Evolutionary conservation across 139 green algal species (phyloP), one percentile per base, ranked within the genome.

Genomic region (Micractinium conductrix): DNA sequence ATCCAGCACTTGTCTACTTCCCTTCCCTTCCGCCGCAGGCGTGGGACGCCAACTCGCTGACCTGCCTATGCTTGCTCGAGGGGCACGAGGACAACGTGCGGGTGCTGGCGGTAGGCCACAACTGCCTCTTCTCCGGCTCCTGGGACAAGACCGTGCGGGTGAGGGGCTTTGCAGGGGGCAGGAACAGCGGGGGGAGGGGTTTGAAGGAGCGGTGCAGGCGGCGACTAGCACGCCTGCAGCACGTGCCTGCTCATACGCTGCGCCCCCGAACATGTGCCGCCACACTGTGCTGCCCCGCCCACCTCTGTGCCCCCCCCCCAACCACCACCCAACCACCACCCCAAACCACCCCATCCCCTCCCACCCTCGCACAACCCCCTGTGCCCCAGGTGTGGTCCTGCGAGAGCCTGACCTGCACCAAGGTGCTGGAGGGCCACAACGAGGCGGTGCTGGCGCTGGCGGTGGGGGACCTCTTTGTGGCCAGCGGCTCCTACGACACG

Each of bases 101-200:
- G 0, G 96, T 98, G 86, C 91, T 99, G 79, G 93, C 92, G 2
- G 92, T 95, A 4, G 93, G 92, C 22, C 87, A 92, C 26, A 78
- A 83, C 16, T 84, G 92, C 87, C 91, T 99, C 67, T 99, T 96
- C 91, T 94, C 84, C 38, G 96, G 96, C 30, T 96, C 92, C 12
- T 99, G 96, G 96, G 96, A 99, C 87, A 97, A 97, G 89, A 98
- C 93, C 67, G 96, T 99, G 67, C 89, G 95, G 63, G 91, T 97
- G 65, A 98, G 95, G 30, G 24, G 33, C 65, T 28, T 2, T 33
- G n/a, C 33, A 14, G 9, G n/a, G 6, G 22, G 33, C n/a, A 43
- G 65, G 33, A 42, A 21, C 33, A 21, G 65, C 30, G 12, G 14
- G 65, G 14, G 65, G 33, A 26, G 33, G n/a, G n/a, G n/a, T n/a